These are phyloP conservation scores for Andrographis paniculata DNA, from an alignment of 305 asterid species.

Conservation along the genomic window DNA sequence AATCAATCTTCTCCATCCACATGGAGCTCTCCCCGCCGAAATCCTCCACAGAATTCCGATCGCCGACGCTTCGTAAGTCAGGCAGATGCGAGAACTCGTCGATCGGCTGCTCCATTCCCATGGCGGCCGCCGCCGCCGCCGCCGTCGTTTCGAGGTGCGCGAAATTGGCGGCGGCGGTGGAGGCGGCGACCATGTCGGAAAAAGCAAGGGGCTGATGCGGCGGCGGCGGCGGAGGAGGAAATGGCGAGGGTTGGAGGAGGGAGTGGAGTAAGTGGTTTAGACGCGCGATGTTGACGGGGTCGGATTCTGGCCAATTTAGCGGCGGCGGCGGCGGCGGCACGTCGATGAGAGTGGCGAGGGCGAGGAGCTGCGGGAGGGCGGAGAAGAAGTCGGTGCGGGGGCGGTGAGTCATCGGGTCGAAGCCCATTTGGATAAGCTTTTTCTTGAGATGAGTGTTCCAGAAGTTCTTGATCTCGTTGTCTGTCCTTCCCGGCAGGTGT, in stretches of 20 bases:
- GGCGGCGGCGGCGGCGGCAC: slow-evolving; percentile 34
- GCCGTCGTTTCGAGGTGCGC: too few relatives aligned
- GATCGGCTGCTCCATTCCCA: too few relatives aligned
- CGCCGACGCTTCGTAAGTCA: background rate
- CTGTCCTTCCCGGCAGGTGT: slow-evolving; percentile 68
- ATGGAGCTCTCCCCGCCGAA: background rate
- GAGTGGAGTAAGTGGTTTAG: slow-evolving; percentile 44
- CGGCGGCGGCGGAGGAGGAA: slow-evolving; percentile 3
- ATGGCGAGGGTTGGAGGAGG: slow-evolving; percentile 24
- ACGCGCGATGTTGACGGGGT: slow-evolving; percentile 48
- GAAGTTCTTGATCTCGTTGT: slow-evolving; percentile 73
- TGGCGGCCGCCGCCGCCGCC: too few relatives aligned
- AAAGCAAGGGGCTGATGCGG: too few relatives aligned
- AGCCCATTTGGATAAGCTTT: slow-evolving; percentile 67
- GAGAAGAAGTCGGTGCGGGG: slow-evolving; percentile 67
- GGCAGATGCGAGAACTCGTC: background rate
- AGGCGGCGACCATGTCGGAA: too few relatives aligned
- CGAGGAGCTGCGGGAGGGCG: slow-evolving; percentile 61
- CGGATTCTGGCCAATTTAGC: slow-evolving; percentile 40
- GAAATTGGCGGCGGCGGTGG: background rate
- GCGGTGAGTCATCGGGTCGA: slow-evolving; percentile 80
- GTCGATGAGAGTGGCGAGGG: slow-evolving; percentile 54
- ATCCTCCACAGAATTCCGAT: background rate
- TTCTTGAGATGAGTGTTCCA: slow-evolving; percentile 83
- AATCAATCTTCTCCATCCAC: background rate